Evolutionary conservation across 2,329 filamentous ascomycete genomes (phyloP), one percentile per base, ranked within the genome.

Genomic region (Albifimbria verrucaria): DNA sequence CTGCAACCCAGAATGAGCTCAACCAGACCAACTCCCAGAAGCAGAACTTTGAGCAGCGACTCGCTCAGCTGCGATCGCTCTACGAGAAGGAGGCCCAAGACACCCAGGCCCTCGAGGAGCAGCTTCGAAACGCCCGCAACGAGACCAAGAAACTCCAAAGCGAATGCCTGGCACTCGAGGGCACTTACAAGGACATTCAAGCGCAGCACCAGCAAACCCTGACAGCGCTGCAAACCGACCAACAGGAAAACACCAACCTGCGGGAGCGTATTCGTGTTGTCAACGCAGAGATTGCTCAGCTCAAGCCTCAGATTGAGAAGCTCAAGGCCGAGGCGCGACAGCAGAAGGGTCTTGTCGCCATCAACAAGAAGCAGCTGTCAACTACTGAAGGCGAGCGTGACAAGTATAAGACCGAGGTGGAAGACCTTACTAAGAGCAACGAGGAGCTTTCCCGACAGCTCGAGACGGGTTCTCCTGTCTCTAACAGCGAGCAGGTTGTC

Each of bases 321-420:
- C 80, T 96, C 62, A 92, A 89, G 68, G 90, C 88, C 12, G 92
- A 97, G 62, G 92, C 92, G 23, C 86, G 94, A 42, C 94, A 97
- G 70, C 92, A 97, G 67, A 97, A 96, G 75, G 94, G 94, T 18
- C 79, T 97, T 59, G 93, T 96, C 25, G 92, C 94, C 43, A 99
- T 99, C 74, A 97, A 97, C 75, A 97, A 95, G 79, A 99, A 99
- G 76, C 94, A 99, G 73, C 77, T 97, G 55, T 84, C 88, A 32
- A 97, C 92, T 1, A 90, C 88, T 53, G 94, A 99, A 70, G 83
- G 83, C 47, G 93, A 97, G 69, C 84, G 90, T 26, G 93, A 97
- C 55, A 93, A 90, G 76, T 77, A 96, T 39, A 92, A 92, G 74
- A 76, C 78, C 2, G 93, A 97, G 69, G 87, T 88, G 44, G 86